Percentiles rank a stretch among this genome's conserved stretches.
These are phyloP conservation scores for Botrytis byssoidea DNA, from an alignment of 2,329 filamentous ascomycete species.

Conservation along the genomic window DNA sequence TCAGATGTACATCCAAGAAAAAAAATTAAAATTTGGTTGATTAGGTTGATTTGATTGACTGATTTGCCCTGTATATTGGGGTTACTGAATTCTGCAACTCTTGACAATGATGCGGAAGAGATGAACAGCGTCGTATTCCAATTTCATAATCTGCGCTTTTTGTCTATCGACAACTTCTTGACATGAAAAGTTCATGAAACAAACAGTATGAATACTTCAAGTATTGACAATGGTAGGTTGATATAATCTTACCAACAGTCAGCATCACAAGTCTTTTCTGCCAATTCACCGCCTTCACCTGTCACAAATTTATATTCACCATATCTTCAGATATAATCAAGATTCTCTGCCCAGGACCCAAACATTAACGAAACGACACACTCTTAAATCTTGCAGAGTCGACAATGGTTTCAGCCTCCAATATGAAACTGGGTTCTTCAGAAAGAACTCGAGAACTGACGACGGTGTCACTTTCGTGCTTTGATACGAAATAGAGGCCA, in stretches of 20 bases:
- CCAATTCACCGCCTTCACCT: background rate
- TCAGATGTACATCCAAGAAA: background rate
- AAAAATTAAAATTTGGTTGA: no score
- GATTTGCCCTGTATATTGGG: background rate
- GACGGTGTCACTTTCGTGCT: no score
- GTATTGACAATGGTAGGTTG: background rate
- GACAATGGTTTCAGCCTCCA: no score
- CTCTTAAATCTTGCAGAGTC: background rate
- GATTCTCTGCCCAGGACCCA: background rate
- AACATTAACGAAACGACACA: background rate
- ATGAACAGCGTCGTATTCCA: background rate
- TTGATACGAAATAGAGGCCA: no score
- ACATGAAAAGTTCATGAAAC: background rate
- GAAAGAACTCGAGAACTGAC: no score
- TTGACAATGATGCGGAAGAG: background rate
- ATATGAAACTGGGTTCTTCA: no score
- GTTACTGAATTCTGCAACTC: background rate
- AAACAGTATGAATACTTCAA: background rate
- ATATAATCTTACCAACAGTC: background rate
- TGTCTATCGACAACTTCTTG: background rate
- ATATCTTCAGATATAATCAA: rapidly evolving
- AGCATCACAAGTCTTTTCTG: background rate
- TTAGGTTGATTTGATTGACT: no score
- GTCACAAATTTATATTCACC: background rate
- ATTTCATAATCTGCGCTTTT: background rate